These are phyloP conservation scores for Chamaecrista fasciculata DNA, from an alignment of 306 rosid species.

Conservation along the genomic window DNA sequence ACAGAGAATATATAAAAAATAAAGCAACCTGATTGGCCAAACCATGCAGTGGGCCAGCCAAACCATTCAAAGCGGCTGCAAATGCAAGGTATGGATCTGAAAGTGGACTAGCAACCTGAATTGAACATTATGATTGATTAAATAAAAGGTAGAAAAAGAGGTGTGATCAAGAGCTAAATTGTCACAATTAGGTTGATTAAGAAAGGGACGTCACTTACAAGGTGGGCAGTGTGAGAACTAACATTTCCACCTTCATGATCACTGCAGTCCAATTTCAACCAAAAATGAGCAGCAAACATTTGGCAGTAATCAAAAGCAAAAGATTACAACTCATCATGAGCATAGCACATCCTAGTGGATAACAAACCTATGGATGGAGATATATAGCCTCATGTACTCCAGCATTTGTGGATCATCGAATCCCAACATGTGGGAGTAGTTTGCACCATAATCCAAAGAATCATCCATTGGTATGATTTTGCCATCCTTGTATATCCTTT, in stretches of 20 bases:
- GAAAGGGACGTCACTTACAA: slow-evolving; percentile 52
- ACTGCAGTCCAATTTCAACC: slow-evolving; percentile 51
- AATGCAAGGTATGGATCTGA: slow-evolving; percentile 97
- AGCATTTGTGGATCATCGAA: slow-evolving; percentile 83
- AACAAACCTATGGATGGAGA: slow-evolving; percentile 90
- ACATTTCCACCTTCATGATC: slow-evolving; percentile 99
- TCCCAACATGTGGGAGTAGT: slow-evolving; percentile 90
- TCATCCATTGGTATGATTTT: slow-evolving; percentile 62
- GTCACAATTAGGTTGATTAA: slow-evolving; percentile 16
- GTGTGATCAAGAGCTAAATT: background rate
- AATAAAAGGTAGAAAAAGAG: slow-evolving; percentile 14
- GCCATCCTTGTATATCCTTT: slow-evolving; percentile 88
- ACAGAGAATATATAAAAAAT: slow-evolving; percentile 19
- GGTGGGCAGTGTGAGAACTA: slow-evolving; percentile 95
- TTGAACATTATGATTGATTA: slow-evolving; percentile 29
- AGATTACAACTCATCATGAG: slow-evolving; percentile 15
- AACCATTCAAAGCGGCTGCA: slow-evolving; percentile 95
- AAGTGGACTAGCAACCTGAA: slow-evolving; percentile 91
- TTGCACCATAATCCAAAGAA: slow-evolving; percentile 93
- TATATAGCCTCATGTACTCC: slow-evolving; percentile 94
- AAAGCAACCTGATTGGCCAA: slow-evolving; percentile 95
- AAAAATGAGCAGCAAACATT: slow-evolving; percentile 9
- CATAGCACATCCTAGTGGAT: background rate
- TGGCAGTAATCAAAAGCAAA: slow-evolving; percentile 8
- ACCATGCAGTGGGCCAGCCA: slow-evolving; percentile 99